Base-by-base conservation (phyloP, 2,329 filamentous ascomycete species). In the Metarhizium album region DNA sequence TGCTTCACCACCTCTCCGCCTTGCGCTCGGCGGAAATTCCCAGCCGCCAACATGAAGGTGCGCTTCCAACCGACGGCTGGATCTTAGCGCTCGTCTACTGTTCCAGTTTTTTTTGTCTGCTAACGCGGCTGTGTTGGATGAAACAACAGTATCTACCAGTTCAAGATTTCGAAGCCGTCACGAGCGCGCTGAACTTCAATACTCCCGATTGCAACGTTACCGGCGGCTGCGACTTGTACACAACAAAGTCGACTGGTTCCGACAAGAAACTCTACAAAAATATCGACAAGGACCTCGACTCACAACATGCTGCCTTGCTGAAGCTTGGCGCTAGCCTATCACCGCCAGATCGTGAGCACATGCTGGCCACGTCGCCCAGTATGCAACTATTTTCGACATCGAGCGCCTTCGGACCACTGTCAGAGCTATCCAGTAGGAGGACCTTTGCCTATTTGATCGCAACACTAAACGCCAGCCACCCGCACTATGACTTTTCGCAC, bases 241-340 rank as follows among this genome's bases (percentile, higher is more conserved):
- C 91, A 9, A 96, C 90, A 24, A 98, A 98, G 70, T 90, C 93
- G 29, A 90, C 91, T 50, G 90, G 90, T 45, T 84, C 85, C 56
- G 93, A 98, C 67, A 96, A 96, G 79, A 97, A 97, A 66, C 76
- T 98, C 8, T 96, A 96, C 75, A 94, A 90, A 70, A 87, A 85
- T 64, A 97, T 98, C 64, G 90, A 96, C 65, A 83, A 87, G 63
- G 90, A 87, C 29, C 80, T 98, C 53, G 90, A 94, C 67, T 86
- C 87, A 37, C 89, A 95, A 67, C 90, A 97, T 75, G 87, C 90
- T 59, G 87, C 90, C 7, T 80, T 95, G 2, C 75, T 96, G 47
- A 86, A 89, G 56, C 80, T 95, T 27, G 90, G 91, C 29, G 87
- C 88, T 18, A 90, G 87, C 46, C 76, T 97, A 20, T 94, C 91